Base-by-base conservation (phyloP, 2,329 filamentous ascomycete genomes). In the Trichoderma breve region DNA sequence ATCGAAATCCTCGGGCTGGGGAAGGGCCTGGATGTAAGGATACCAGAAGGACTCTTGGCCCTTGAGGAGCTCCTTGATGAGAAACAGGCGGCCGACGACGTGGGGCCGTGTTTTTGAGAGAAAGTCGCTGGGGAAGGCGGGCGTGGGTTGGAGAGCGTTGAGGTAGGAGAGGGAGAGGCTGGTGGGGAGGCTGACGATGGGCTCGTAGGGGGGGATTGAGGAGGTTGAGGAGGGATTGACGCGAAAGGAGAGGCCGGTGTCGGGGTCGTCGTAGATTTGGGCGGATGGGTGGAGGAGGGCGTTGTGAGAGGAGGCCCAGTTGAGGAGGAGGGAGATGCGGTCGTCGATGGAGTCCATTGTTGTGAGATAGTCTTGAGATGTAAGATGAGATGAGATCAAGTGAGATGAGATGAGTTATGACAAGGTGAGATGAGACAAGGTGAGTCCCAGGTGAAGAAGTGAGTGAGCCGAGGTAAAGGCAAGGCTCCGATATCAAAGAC, bases 51-150 rank as follows among this genome's bases (percentile, higher is more conserved):
- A 92, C 2, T 84, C 77, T 2, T 80, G 70, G 1, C 87, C 87
- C 2, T 86, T 80, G 36, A 93, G 83, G 77, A 89, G 90, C 78
- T 94, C 89, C 73, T 90, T 88, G 77, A 92, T 85, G 6, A 94
- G 84, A 74, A 92, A 91, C 80, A 93, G 91, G 4, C 90, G 86
- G 9, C 89, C 86, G 63, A 90, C 81, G 71, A 92, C 88, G 74
- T 92, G 87, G 0, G 89, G 85, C 1, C 86, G 86, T 2, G 85
- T 79, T 5, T 77, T 76, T 1, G 83, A 75, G 61, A 91, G 79
- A 74, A 92, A 89, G 1, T 77, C 77, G 0, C 74, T 63, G 0
- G 88, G 85, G 61, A 92, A 87, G 73, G 73, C 62, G 65, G 71
- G 65, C 1, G 60, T 39, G 18, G 62, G 47, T 75, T 74, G 18